A percentile compares a stretch with the other conserved stretches of the same genome.
phyloP scores from a whole-genome alignment of 75 land plant genomes.

The Sequoiadendron giganteum region DNA sequence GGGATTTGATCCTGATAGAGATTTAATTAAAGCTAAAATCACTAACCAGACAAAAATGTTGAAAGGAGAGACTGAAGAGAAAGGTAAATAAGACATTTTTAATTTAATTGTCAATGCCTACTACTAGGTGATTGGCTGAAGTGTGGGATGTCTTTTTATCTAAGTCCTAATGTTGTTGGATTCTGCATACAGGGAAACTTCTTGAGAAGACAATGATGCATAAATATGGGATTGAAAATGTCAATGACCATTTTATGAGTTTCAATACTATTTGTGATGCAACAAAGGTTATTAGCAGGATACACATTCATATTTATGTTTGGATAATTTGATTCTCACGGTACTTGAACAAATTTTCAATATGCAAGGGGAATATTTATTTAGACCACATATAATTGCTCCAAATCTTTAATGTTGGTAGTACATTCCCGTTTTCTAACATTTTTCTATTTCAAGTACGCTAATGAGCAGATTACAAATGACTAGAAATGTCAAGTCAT shows the following conservation, averaged over 20 bases:
- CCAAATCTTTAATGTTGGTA: background rate
- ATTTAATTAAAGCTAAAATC: constrained; percentile 75
- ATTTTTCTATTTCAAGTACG: background rate
- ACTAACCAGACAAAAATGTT: constrained; percentile 98
- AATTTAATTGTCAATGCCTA: background rate
- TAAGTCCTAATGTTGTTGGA: background rate
- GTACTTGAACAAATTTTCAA: background rate
- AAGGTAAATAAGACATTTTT: constrained; percentile 42
- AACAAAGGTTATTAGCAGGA: constrained; percentile 58
- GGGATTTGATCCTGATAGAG: constrained; percentile 84
- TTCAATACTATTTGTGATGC: constrained; percentile 99
- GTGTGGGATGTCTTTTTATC: background rate
- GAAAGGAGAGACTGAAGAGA: constrained; percentile 95
- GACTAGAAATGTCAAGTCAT: background rate
- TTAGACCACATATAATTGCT: background rate
- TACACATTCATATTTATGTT: background rate
- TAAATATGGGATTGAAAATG: constrained; percentile 79
- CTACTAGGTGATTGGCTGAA: background rate
- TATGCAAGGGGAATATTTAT: background rate
- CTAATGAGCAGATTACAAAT: background rate
- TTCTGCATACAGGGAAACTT: constrained; percentile 63
- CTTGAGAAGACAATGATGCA: constrained; percentile 87
- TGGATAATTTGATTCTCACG: background rate
- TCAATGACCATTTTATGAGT: constrained; percentile 81
- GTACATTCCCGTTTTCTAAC: background rate